These are phyloP conservation scores for Mucuna pruriens DNA, from an alignment of 306 rosid species.

Conservation along the genomic window DNA sequence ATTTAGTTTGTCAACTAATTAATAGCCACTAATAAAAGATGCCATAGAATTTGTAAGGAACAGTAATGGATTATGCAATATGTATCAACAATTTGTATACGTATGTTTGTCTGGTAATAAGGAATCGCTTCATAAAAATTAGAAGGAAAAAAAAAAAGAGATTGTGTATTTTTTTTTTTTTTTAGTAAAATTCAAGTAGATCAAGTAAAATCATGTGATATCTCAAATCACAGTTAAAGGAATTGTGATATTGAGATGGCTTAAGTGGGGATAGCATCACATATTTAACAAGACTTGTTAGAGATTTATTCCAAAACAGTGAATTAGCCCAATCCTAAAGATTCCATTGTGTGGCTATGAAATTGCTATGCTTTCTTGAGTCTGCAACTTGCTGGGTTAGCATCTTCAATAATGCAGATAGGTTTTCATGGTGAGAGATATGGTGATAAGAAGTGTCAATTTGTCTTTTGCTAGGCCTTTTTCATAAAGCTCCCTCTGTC, in stretches of 20 bases:
- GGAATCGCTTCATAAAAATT: background rate
- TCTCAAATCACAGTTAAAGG: background rate
- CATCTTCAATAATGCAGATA: slow-evolving; percentile 22
- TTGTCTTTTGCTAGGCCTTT: background rate
- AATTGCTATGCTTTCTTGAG: slow-evolving; percentile 8
- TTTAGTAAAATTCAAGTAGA: background rate
- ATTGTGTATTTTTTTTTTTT: background rate
- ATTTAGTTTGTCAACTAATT: background rate
- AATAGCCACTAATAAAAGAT: background rate
- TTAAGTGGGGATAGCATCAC: background rate
- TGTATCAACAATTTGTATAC: background rate
- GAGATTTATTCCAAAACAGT: background rate
- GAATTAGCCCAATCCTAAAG: background rate
- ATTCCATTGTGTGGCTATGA: background rate
- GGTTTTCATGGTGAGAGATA: background rate
- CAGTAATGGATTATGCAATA: background rate
- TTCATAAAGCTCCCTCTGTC: background rate
- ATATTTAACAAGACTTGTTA: background rate
- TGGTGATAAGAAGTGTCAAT: background rate
- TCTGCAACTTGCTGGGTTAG: slow-evolving; percentile 2
- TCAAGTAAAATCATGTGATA: background rate
- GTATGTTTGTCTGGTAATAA: background rate
- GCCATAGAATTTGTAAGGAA: background rate
- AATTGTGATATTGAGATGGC: background rate
- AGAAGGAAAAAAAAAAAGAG: background rate